phyloP scores from a whole-genome alignment of 2,329 filamentous ascomycete genomes.

The Samsoniella hepiali region DNA sequence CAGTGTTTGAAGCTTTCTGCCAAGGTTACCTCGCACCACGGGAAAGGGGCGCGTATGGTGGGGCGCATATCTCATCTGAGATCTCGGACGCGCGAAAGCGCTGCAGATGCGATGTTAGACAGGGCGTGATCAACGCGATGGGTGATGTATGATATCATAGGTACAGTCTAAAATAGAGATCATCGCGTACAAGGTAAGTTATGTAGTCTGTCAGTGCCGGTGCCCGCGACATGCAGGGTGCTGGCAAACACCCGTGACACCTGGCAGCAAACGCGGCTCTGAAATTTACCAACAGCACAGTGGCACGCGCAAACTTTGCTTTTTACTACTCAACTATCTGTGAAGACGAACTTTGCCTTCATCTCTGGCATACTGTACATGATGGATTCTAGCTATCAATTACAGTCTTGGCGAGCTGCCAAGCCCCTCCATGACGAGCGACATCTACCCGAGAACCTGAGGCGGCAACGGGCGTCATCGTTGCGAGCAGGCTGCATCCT shows the following conservation, averaged over 20 bases:
- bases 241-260: neutral
- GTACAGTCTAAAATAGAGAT: neutral
- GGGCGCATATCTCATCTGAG: constrained; percentile 13
- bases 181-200: neutral
- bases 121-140: neutral
- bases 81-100: neutral
- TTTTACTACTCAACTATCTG: neutral
- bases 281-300: neutral
- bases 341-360: neutral
- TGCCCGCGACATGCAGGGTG: neutral
- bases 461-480: too few species aligned
- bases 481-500: neutral
- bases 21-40: constrained; percentile 9
- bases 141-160: neutral
- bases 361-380: neutral
- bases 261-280: constrained; percentile 8
- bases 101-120: constrained; percentile 1
- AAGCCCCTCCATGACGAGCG: neutral
- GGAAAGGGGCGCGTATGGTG: constrained; percentile 8
- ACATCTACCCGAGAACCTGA: neutral
- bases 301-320: neutral
- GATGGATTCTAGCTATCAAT: neutral
- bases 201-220: neutral
- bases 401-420: neutral
- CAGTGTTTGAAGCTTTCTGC: constrained; percentile 7